Base-by-base conservation (phyloP, 2,329 filamentous ascomycete species). In the Zalaria sp. region DNA sequence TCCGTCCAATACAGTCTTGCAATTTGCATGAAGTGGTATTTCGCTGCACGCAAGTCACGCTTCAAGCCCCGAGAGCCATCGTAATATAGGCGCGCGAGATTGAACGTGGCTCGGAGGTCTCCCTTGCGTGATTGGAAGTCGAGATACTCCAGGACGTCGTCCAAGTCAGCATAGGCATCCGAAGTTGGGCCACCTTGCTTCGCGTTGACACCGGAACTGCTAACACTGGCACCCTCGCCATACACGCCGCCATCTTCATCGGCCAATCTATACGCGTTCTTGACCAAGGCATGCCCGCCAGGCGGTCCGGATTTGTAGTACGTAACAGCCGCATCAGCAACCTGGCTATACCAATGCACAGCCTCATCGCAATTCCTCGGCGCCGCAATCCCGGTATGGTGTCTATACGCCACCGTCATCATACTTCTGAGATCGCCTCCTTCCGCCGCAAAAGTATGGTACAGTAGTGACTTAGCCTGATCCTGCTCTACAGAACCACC, bases 231-330 rank as follows among this genome's bases (percentile, higher is more conserved):
- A 3, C 91, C 93, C 62, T 94, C 86, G 37, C 91, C 93, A 57
- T 95, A 98, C 5, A 94, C 82, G 35, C 91, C 91, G 5, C 91
- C 93, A 27, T 81, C 69, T 38, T 95, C 86, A 54, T 98, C 93
- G 3, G 87, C 84, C 53, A 95, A 83, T 43, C 85, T 77, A 64
- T 84, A 93, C 5, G 81, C 77, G 55, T 95, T 83, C 27, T 76
- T 73, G 2, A 81, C 70, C 69, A 93, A 80, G 28, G 74, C 70
- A 62, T 82, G 79, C 4, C 91, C 91, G 7, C 89, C 89, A 0
- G 91, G 89, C 1, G 91, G 89, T 0, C 91, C 93, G 4, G 86
- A 86, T 37, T 85, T 77, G 59, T 86, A 85, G 74, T 86, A 95
- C 5, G 71, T 67, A 45, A 98, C 84, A 5, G 87, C 87, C 64